phyloP scores from a whole-genome alignment of 129 eudicot genomes.

The Heracleum sosnowskyi region DNA sequence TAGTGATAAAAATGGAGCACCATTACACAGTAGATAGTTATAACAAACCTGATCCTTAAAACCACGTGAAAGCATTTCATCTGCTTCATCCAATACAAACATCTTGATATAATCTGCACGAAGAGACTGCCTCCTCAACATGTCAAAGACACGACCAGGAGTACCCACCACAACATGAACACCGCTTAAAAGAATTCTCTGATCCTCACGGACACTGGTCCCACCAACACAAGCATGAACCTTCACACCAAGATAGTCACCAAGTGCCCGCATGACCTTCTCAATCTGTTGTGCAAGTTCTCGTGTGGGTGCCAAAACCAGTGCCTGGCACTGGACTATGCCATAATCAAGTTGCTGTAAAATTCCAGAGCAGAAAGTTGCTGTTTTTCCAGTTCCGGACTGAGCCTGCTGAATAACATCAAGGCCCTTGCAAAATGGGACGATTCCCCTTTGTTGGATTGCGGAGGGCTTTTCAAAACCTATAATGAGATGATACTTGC shows the following conservation, averaged over 20 bases:
- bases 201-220: constrained; percentile 82
- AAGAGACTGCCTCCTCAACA: constrained; percentile 61
- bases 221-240: constrained; percentile 87
- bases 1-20: not conserved
- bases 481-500: constrained; percentile 12
- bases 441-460: constrained; percentile 82
- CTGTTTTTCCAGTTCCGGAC: constrained; percentile 82
- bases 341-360: constrained; percentile 69
- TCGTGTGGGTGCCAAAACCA: constrained; percentile 75
- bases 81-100: constrained; percentile 81
- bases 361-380: constrained; percentile 76
- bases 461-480: constrained; percentile 94
- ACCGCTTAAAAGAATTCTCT: constrained; percentile 51
- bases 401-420: constrained; percentile 88
- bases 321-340: constrained; percentile 60
- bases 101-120: constrained; percentile 57
- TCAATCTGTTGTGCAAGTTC: constrained; percentile 76
- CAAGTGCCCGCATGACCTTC: constrained; percentile 69
- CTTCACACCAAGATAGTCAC: constrained; percentile 70
- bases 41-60: constrained; percentile 65
- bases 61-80: constrained; percentile 75
- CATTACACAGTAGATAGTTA: not conserved
- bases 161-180: constrained; percentile 73
- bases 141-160: constrained; percentile 78
- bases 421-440: constrained; percentile 80